Conservation (phyloP, 805 yeast genomes). For the Candida succiphila region DNA sequence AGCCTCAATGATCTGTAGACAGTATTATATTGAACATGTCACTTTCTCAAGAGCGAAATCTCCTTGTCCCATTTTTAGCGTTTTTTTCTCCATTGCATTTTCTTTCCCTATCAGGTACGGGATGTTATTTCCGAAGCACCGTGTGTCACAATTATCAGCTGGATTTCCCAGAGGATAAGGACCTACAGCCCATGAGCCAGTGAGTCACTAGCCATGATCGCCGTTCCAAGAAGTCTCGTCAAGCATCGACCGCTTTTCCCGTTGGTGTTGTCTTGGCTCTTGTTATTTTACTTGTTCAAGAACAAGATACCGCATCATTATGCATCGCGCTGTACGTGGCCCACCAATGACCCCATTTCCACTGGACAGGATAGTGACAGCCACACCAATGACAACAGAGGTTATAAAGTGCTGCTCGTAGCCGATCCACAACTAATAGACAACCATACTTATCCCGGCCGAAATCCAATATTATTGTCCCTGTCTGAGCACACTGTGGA, state of each 20-base stretch:
- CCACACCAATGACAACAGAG: not conserved
- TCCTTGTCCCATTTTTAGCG: too few relatives aligned
- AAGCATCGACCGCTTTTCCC: not conserved
- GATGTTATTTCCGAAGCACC: too few relatives aligned
- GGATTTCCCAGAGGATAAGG: too few relatives aligned
- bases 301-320: not conserved
- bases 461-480: constrained; percentile 41
- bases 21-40: too few relatives aligned
- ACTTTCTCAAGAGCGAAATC: too few relatives aligned
- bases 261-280: not conserved
- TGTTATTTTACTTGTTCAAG: not conserved
- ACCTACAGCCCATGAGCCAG: too few relatives aligned
- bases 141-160: too few relatives aligned
- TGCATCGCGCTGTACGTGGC: not conserved
- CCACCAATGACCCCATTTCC: not conserved
- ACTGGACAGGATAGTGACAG: not conserved
- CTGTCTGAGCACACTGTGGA: constrained; percentile 58
- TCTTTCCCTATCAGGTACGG: too few relatives aligned
- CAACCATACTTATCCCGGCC: constrained; percentile 71
- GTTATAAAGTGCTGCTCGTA: constrained; percentile 26
- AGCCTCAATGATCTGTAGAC: too few relatives aligned
- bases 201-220: too few relatives aligned
- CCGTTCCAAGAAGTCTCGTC: not conserved
- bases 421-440: constrained; percentile 97
- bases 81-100: too few relatives aligned